Evolutionary conservation across 2,329 filamentous ascomycete species (phyloP).

Genomic region (Sclerotinia glacialis): DNA sequence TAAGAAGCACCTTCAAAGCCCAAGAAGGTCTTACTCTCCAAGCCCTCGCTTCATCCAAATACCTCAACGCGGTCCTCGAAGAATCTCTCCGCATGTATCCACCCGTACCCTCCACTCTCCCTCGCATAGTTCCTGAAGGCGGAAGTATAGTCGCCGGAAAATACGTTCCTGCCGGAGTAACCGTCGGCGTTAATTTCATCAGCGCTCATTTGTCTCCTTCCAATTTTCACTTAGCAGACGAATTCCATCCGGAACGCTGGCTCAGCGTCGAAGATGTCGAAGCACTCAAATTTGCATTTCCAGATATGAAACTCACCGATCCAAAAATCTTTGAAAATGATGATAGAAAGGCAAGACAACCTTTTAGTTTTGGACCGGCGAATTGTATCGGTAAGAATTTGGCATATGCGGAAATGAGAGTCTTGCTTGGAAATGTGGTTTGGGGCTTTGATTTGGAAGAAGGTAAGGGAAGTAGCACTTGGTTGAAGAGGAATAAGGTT

Average conservation of each 20-base stretch:
- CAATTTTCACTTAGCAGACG: not conserved
- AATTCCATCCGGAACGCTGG: slow-evolving; percentile 19
- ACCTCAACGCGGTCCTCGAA: slow-evolving; percentile 23
- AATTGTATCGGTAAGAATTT: slow-evolving; percentile 23
- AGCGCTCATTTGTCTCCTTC: not conserved
- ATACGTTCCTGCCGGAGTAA: not conserved
- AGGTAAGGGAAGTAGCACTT: not conserved
- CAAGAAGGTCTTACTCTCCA: slow-evolving; percentile 25
- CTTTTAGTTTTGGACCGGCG: slow-evolving; percentile 6
- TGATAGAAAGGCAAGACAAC: slow-evolving; percentile 14
- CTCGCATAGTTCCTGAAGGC: not conserved
- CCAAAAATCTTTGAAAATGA: not conserved
- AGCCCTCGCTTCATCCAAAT: slow-evolving; percentile 23
- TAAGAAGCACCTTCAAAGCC: slow-evolving; percentile 43
- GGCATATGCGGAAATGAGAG: slow-evolving; percentile 22
- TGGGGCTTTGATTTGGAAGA: slow-evolving; percentile 19
- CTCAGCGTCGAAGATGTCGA: not conserved
- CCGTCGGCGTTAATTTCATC: slow-evolving; percentile 6
- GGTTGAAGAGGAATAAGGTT: slow-evolving; percentile 15
- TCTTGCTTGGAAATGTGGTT: slow-evolving; percentile 10
- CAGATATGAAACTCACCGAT: not conserved
- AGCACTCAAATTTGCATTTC: not conserved
- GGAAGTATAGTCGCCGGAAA: not conserved
- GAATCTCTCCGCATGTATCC: slow-evolving; percentile 27
- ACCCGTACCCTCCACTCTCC: slow-evolving; percentile 19